Evolutionary conservation across 208 protist genomes (phyloP), one percentile per base, ranked within the genome.

Genomic region (Leishmania arabica): DNA sequence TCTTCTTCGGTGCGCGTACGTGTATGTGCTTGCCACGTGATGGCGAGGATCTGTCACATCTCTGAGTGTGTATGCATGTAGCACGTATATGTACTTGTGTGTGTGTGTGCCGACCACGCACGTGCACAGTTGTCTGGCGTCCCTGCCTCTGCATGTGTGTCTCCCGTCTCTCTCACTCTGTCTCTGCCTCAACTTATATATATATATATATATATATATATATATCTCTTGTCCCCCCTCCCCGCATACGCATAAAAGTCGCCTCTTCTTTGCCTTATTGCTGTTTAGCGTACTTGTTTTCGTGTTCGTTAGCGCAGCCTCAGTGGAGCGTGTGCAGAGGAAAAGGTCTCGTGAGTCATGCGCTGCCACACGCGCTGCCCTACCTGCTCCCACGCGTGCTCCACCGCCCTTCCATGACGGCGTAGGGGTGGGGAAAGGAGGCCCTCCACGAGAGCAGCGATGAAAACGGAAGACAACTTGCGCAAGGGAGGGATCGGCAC

Each of bases 61-160:
- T 42, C 34, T 13, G 8, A 53, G 58, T 68, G 53, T 66, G 56
- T 77, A 27, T 66, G 73, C 51, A 51, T 77, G 54, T 77, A 13
- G 66, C 21, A 21, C 6, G 53, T 56, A 9, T 56, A 54, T 75
- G 42, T 65, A 60, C 56, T 37, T 76, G 34, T 77, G 73, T 65
- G 37, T 64, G 27, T 65, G 37, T 64, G 27, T 77, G 54, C 54
- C 2, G 5, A 64, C 58, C 8, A 0, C 2, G 27, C 5, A n/a
- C 8, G 27, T 64, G 58, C 34, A 31, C 27, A 34, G 9, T 42
- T 40, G 62, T 42, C 37, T 11, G 4, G 17, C 7, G 9, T 42
- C 42, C 2, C 11, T 17, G n/a, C 1, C 2, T 68, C 0, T 68
- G 62, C 15, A 2, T 42, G 24, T 3, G 0, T 0, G 27, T 34